Conservation (phyloP, 2,329 filamentous ascomycete species). For the Nigrospora osmanthi region DNA sequence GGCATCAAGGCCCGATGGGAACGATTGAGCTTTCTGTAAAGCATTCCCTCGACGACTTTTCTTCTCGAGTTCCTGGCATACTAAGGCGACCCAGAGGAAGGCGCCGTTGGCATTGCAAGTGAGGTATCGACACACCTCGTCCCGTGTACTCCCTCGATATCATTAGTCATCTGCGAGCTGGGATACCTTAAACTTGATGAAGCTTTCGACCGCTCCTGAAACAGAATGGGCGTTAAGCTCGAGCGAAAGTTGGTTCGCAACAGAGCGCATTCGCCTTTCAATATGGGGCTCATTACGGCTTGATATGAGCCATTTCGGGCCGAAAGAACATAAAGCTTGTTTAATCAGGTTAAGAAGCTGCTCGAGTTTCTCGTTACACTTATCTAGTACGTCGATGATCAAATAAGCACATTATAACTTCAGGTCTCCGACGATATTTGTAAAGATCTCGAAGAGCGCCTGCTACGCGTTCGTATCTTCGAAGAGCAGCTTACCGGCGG, state of each 20-base stretch:
- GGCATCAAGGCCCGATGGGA: constrained; percentile 24
- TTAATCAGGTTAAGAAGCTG: constrained; percentile 27
- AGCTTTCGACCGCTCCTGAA: constrained; percentile 24
- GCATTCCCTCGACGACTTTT: neutral
- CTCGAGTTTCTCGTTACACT: constrained; percentile 25
- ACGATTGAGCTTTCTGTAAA: constrained; percentile 3
- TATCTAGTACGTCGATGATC: constrained; percentile 38
- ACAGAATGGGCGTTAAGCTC: constrained; percentile 27
- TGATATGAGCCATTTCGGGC: constrained; percentile 33
- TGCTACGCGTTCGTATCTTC: constrained; percentile 28
- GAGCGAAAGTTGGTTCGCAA: constrained; percentile 18
- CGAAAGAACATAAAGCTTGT: constrained; percentile 11
- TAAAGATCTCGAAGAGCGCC: constrained; percentile 28
- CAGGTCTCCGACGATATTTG: constrained; percentile 28
- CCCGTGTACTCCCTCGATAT: neutral
- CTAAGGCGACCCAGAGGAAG: no score
- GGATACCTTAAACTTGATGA: constrained; percentile 25
- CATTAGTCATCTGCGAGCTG: no score
- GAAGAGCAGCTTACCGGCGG: constrained; percentile 22
- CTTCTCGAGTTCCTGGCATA: no score
- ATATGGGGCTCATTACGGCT: constrained; percentile 32
- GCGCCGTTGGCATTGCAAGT: no score
- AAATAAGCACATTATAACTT: constrained; percentile 21
- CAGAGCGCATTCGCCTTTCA: constrained; percentile 16
- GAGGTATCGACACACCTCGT: neutral